A percentile compares a stretch with the other conserved stretches of the same genome.
Evolutionary conservation across 768 basidiomycete species (phyloP).

Genomic region (Amanita pseudoporphyria): DNA sequence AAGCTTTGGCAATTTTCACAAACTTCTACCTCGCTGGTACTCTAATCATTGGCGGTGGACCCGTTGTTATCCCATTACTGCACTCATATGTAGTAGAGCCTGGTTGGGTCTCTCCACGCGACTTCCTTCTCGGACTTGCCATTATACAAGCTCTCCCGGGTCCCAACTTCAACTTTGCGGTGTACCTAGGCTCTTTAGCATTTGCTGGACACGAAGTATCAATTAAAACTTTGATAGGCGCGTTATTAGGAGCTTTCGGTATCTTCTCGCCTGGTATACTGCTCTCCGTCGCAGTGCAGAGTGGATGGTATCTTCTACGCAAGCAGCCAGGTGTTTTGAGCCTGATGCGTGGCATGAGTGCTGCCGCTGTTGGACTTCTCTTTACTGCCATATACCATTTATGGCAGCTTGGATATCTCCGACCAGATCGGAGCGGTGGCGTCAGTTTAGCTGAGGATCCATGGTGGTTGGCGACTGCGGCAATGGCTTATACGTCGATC

Average conservation of each 20-base stretch:
- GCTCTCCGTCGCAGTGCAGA: conserved; percentile 27
- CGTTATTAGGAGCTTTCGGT: conserved; percentile 35
- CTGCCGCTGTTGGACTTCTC: conserved; percentile 32
- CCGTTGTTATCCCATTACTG: conserved; percentile 46
- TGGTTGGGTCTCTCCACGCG: conserved; percentile 41
- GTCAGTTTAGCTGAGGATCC: conserved; percentile 28
- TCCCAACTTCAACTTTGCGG: conserved; percentile 47
- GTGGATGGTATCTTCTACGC: conserved; percentile 23
- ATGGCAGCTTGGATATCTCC: conserved; percentile 30
- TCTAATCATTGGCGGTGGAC: conserved; percentile 45
- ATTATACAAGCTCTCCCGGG: conserved; percentile 41
- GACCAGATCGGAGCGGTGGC: conserved; percentile 16
- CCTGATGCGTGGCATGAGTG: conserved; percentile 29
- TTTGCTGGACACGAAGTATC: conserved; percentile 15
- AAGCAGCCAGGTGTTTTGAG: conserved; percentile 20
- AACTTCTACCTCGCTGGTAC: conserved; percentile 40
- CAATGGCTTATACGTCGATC: conserved; percentile 28
- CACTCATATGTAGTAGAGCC: conserved; percentile 40
- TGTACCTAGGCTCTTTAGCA: conserved; percentile 41
- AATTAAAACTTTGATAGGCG: conserved; percentile 29
- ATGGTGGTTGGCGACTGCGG: conserved; percentile 38
- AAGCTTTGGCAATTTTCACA: conserved; percentile 28
- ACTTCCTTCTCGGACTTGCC: conserved; percentile 46
- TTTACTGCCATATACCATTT: conserved; percentile 31
- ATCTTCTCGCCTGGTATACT: conserved; percentile 40